These are phyloP conservation scores for Ceratobasidium sp. DNA, from an alignment of 1,284 basidiomycete genomes.

Conservation along the genomic window DNA sequence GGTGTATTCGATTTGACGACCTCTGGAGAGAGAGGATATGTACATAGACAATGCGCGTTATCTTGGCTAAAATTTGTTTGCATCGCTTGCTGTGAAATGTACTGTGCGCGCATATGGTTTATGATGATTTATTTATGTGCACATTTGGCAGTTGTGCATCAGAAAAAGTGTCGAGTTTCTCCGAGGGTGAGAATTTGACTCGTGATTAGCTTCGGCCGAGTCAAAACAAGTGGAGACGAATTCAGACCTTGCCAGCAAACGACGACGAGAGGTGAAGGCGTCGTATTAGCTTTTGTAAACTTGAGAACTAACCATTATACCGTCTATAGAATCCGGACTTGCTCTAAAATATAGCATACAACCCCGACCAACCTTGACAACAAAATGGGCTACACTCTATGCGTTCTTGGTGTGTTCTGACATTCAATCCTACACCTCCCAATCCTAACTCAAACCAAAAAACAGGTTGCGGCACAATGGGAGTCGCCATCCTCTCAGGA, in stretches of 20 bases:
- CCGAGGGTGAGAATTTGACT: constrained; percentile 6
- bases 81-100: constrained; percentile 19
- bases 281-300: background rate
- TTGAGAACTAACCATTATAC: background rate
- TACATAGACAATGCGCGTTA: constrained; percentile 3
- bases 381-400: constrained; percentile 63
- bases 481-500: constrained; percentile 93
- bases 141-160: background rate
- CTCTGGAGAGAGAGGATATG: background rate
- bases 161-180: background rate
- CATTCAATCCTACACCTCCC: background rate
- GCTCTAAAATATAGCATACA: constrained; percentile 17
- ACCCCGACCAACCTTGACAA: background rate
- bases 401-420: constrained; percentile 58
- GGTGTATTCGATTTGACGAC: background rate
- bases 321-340: background rate
- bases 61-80: constrained; percentile 10
- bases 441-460: constrained; percentile 33
- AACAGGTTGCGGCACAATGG: constrained; percentile 98
- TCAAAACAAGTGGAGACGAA: constrained; percentile 32
- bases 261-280: constrained; percentile 18
- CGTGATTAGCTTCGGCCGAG: constrained; percentile 40
- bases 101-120: constrained; percentile 15
- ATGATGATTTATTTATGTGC: constrained; percentile 31
- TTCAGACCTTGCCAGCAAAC: constrained; percentile 31